Percentiles rank a stretch among this genome's conserved stretches.
phyloP scores from a whole-genome alignment of 1,139 yeast genomes.

The Casaregolazyma lundiana region DNA sequence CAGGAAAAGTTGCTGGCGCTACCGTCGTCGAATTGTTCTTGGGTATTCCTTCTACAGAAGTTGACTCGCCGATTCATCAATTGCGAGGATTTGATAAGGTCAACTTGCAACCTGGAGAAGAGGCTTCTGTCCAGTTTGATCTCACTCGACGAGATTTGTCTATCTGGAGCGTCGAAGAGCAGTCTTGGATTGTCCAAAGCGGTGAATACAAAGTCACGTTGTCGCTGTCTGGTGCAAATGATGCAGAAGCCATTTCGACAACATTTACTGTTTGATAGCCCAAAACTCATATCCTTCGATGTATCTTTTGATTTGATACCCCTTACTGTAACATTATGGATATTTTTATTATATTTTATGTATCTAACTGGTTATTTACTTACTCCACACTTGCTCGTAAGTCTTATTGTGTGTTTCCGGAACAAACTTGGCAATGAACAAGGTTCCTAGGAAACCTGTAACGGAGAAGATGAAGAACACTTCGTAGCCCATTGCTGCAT shows the following conservation, averaged over 20 bases:
- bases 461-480: slow-evolving; percentile 71
- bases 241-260: background rate
- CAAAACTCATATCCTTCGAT: background rate
- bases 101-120: slow-evolving; percentile 43
- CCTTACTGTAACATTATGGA: background rate
- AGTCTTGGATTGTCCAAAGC: slow-evolving; percentile 58
- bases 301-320: background rate
- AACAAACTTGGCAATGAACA: slow-evolving; percentile 33
- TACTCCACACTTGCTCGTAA: slow-evolving; percentile 40
- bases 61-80: slow-evolving; percentile 46
- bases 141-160: slow-evolving; percentile 53
- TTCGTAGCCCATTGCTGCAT: slow-evolving; percentile 62
- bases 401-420: slow-evolving; percentile 81
- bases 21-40: slow-evolving; percentile 56
- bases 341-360: slow-evolving; percentile 1
- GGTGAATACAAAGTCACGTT: slow-evolving; percentile 48
- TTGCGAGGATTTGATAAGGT: slow-evolving; percentile 61
- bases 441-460: slow-evolving; percentile 21
- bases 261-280: background rate
- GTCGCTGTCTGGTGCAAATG: slow-evolving; percentile 9
- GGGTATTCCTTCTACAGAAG: slow-evolving; percentile 46
- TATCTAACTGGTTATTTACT: no score
- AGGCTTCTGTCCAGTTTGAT: slow-evolving; percentile 41
- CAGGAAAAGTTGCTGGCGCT: slow-evolving; percentile 48
- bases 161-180: slow-evolving; percentile 54